Percentiles rank a stretch among this genome's conserved stretches.
Evolutionary conservation across 257 asterid genomes (phyloP).

Genomic region (Nicotiana attenuata): DNA sequence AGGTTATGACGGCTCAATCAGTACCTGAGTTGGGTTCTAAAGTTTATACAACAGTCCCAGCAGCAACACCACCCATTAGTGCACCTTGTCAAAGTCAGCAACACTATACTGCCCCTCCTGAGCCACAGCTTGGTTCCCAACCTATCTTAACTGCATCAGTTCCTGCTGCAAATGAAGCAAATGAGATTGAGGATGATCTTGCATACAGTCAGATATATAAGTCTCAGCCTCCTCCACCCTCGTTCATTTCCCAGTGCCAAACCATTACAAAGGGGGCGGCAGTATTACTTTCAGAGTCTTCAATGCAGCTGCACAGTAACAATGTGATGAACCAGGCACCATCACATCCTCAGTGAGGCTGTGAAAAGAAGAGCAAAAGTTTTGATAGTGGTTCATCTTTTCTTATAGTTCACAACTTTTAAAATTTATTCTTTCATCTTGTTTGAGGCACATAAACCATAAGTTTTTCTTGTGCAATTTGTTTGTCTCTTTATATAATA

Average conservation of each 20-base stretch:
- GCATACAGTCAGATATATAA: constrained; percentile 73
- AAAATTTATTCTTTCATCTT: constrained; percentile 12
- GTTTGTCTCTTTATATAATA: constrained; percentile 1
- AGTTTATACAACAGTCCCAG: constrained; percentile 23
- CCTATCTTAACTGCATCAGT: constrained; percentile 26
- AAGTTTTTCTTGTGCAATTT: constrained; percentile 7
- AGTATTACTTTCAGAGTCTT: constrained; percentile 47
- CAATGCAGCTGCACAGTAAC: constrained; percentile 35
- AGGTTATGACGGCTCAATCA: constrained; percentile 30
- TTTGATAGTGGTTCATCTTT: constrained; percentile 24
- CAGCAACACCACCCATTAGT: constrained; percentile 26
- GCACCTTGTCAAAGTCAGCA: constrained; percentile 36
- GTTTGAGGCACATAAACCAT: constrained; percentile 14
- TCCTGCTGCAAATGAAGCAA: constrained; percentile 23
- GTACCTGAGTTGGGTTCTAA: constrained; percentile 38
- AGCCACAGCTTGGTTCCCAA: constrained; percentile 36
- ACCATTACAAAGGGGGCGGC: constrained; percentile 43
- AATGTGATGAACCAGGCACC: constrained; percentile 37
- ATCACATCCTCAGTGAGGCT: constrained; percentile 33
- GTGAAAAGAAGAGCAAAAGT: constrained; percentile 14
- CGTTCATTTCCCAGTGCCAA: constrained; percentile 52
- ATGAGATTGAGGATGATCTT: constrained; percentile 66
- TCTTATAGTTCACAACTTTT: constrained; percentile 1
- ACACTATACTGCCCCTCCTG: constrained; percentile 32
- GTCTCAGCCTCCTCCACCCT: constrained; percentile 68